Evolutionary conservation across 1,284 basidiomycete species (phyloP).

Genomic region (Stygiomarasmius scandens): DNA sequence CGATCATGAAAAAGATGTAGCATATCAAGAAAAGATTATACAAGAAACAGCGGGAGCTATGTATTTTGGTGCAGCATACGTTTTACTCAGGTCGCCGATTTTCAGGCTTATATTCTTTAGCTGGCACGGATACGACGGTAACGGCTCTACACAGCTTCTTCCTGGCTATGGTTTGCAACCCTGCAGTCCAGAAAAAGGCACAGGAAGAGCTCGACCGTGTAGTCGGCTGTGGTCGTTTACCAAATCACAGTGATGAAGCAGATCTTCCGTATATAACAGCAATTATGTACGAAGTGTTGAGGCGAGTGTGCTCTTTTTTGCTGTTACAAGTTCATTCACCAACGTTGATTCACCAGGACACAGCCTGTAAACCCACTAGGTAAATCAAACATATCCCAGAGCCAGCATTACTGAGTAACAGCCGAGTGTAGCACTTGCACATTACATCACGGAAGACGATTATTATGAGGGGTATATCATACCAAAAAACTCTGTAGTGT

Average conservation of each 20-base stretch:
- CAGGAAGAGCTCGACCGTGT: slow-evolving; percentile 13
- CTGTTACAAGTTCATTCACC: not conserved
- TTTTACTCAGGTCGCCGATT: not conserved
- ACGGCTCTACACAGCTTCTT: slow-evolving; percentile 1
- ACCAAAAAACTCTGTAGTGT: slow-evolving; percentile 6
- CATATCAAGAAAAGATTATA: slow-evolving; percentile 3
- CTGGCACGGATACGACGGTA: not conserved
- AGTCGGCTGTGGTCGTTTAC: slow-evolving; percentile 1
- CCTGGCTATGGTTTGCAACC: slow-evolving; percentile 2
- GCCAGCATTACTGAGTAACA: no score
- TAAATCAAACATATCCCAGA: no score
- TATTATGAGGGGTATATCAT: slow-evolving; percentile 12
- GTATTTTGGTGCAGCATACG: slow-evolving; percentile 2
- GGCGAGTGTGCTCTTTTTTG: not conserved
- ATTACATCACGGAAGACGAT: slow-evolving; percentile 7
- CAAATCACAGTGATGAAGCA: slow-evolving; percentile 3
- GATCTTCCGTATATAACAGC: slow-evolving; percentile 11
- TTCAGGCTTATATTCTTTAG: not conserved
- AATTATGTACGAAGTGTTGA: slow-evolving; percentile 3
- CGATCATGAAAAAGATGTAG: not conserved
- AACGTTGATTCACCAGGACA: not conserved
- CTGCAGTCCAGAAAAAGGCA: slow-evolving; percentile 8
- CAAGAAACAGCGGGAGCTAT: not conserved
- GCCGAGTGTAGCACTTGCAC: slow-evolving; percentile 1
- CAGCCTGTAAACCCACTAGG: not conserved